Conservation (phyloP, 2,329 filamentous ascomycete genomes). For the Pestalotiopsis sp. region DNA sequence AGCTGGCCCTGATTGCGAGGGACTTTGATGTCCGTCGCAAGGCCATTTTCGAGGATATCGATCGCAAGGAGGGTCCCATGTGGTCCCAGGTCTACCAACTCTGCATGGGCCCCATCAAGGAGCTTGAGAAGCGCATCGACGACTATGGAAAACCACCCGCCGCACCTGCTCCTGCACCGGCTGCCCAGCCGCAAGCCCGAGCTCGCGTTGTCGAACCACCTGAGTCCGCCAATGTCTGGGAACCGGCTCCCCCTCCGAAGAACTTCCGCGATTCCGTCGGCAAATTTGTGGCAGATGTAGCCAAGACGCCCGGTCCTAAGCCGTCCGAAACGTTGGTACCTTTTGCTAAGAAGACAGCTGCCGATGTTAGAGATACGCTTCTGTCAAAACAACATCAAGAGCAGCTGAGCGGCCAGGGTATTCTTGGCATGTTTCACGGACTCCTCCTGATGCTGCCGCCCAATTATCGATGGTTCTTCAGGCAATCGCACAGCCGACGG, state of each 20-base stretch:
- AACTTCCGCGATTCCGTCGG: slow-evolving; percentile 48
- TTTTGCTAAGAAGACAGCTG: slow-evolving; percentile 51
- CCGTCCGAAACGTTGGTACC: slow-evolving; percentile 53
- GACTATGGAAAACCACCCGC: slow-evolving; percentile 54
- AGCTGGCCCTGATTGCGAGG: slow-evolving; percentile 78
- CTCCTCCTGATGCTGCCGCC: slow-evolving; percentile 43
- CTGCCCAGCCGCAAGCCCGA: slow-evolving; percentile 27
- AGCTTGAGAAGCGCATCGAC: slow-evolving; percentile 69
- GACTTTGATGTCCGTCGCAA: slow-evolving; percentile 74
- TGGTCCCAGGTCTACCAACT: slow-evolving; percentile 78
- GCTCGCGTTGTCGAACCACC: slow-evolving; percentile 43
- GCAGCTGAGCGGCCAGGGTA: slow-evolving; percentile 50
- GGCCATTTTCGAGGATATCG: slow-evolving; percentile 84
- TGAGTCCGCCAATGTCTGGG: slow-evolving; percentile 49
- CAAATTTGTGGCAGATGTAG: slow-evolving; percentile 46
- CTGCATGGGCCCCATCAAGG: slow-evolving; percentile 71
- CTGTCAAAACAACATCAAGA: slow-evolving; percentile 58
- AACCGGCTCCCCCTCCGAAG: slow-evolving; percentile 37
- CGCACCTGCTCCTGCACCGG: slow-evolving; percentile 31
- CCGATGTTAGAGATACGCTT: slow-evolving; percentile 49
- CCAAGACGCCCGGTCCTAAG: slow-evolving; percentile 50
- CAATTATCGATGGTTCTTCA: slow-evolving; percentile 68
- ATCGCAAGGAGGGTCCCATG: slow-evolving; percentile 76
- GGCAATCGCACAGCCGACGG: slow-evolving; percentile 67
- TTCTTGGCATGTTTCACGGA: slow-evolving; percentile 48